phyloP scores from a whole-genome alignment of 2,329 filamentous ascomycete genomes.

The Cladosporium sp. region DNA sequence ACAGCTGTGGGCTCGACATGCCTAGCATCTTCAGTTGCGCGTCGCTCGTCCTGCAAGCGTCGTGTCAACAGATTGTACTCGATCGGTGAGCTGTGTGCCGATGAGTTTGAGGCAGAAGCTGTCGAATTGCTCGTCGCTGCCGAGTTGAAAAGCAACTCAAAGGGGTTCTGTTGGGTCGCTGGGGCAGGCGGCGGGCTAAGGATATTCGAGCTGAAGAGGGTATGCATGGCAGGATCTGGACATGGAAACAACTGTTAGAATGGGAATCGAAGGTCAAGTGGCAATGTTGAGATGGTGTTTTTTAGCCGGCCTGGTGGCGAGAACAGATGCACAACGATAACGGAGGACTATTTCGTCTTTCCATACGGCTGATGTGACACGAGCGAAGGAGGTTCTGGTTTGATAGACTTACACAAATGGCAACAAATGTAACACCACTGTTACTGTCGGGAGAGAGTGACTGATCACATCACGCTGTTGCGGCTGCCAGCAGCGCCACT shows the following conservation, averaged over 20 bases:
- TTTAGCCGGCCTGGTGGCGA: no score
- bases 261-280: background rate
- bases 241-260: background rate
- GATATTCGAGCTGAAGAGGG: constrained; percentile 29
- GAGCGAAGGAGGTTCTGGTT: constrained; percentile 5
- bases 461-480: constrained; percentile 7
- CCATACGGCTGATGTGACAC: background rate
- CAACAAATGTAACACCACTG: constrained; percentile 5
- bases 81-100: constrained; percentile 22
- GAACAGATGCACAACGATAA: no score
- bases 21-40: constrained; percentile 3
- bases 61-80: constrained; percentile 28
- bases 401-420: constrained; percentile 14
- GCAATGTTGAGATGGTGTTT: no score
- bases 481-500: constrained; percentile 11
- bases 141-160: constrained; percentile 24
- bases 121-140: constrained; percentile 13
- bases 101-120: constrained; percentile 18
- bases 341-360: background rate
- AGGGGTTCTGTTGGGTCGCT: constrained; percentile 22
- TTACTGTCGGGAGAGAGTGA: constrained; percentile 4
- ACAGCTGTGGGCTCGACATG: constrained; percentile 11
- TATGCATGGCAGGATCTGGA: constrained; percentile 24
- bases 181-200: constrained; percentile 24
- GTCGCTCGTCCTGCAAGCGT: constrained; percentile 22